Conservation (phyloP, 2,329 filamentous ascomycete genomes). For the Scedosporium minutisporum region DNA sequence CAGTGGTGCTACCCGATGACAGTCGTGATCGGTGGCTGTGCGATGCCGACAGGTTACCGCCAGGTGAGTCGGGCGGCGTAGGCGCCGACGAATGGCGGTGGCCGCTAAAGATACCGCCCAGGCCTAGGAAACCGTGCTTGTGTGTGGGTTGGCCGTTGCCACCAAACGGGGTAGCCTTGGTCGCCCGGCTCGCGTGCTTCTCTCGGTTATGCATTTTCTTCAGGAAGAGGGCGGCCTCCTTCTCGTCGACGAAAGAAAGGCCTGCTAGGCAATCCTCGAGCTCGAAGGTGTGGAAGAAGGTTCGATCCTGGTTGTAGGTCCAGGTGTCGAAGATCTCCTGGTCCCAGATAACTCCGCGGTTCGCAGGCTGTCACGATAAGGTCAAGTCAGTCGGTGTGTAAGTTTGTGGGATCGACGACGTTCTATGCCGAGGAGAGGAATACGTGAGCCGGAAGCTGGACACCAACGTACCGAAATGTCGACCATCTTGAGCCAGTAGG, state of each 20-base stretch:
- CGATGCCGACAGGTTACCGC: constrained; percentile 26
- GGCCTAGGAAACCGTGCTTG: constrained; percentile 29
- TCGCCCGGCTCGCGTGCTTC: constrained; percentile 88
- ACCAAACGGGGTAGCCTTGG: constrained; percentile 67
- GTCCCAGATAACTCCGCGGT: constrained; percentile 86
- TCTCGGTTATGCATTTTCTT: constrained; percentile 96
- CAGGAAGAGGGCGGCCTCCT: constrained; percentile 91
- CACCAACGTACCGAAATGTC: constrained; percentile 71
- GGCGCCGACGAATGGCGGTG: constrained; percentile 50
- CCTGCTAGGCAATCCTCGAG: constrained; percentile 85
- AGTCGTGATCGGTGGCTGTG: constrained; percentile 25
- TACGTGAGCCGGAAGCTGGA: constrained; percentile 7
- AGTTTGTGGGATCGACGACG: constrained; percentile 10
- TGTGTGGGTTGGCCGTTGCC: constrained; percentile 31
- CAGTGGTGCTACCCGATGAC: constrained; percentile 38
- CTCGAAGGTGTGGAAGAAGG: constrained; percentile 97
- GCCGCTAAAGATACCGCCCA: constrained; percentile 53
- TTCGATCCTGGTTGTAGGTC: constrained; percentile 90
- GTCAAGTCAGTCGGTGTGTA: not conserved
- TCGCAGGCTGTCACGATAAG: constrained; percentile 46
- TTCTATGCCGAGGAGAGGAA: not conserved
- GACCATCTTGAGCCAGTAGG: constrained; percentile 95
- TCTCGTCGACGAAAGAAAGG: constrained; percentile 90
- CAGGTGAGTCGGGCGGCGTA: constrained; percentile 48
- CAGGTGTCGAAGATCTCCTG: constrained; percentile 97